Conservation (phyloP, 1,139 yeast species). For the Suhomyces terraborum region DNA sequence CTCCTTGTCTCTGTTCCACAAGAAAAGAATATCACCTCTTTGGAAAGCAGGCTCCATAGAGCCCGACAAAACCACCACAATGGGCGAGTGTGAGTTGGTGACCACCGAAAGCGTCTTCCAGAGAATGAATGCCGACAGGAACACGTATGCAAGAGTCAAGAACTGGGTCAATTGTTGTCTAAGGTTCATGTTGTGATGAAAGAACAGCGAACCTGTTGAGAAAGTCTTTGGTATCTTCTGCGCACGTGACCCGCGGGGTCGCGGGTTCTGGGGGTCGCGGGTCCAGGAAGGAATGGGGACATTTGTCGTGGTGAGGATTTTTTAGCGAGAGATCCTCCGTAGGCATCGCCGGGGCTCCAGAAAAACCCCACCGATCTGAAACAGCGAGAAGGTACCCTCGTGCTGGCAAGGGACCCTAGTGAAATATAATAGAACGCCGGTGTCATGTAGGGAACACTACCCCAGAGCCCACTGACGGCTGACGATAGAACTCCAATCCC, state of each 20-base stretch:
- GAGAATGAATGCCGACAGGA: conserved; percentile 86
- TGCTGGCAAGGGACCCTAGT: too few species aligned
- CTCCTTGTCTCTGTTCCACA: conserved; percentile 78
- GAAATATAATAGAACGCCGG: too few species aligned
- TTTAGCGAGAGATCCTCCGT: too few species aligned
- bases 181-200: conserved; percentile 36
- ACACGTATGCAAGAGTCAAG: conserved; percentile 72
- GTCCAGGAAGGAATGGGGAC: too few species aligned
- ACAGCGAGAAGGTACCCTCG: too few species aligned
- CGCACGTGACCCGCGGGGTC: neutral
- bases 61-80: conserved; percentile 95
- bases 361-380: too few species aligned
- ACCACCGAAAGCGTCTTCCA: conserved; percentile 84
- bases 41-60: conserved; percentile 99
- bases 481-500: too few species aligned
- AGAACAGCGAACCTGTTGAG: conserved; percentile 12
- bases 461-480: too few species aligned
- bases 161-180: conserved; percentile 56
- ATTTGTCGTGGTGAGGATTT: too few species aligned
- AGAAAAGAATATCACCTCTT: conserved; percentile 89
- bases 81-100: conserved; percentile 86
- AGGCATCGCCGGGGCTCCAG: too few species aligned
- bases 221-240: neutral
- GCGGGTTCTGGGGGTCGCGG: too few species aligned
- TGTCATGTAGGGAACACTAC: too few species aligned